Conservation (phyloP, 106 monocot species). For the Dendrobium huoshanense region DNA sequence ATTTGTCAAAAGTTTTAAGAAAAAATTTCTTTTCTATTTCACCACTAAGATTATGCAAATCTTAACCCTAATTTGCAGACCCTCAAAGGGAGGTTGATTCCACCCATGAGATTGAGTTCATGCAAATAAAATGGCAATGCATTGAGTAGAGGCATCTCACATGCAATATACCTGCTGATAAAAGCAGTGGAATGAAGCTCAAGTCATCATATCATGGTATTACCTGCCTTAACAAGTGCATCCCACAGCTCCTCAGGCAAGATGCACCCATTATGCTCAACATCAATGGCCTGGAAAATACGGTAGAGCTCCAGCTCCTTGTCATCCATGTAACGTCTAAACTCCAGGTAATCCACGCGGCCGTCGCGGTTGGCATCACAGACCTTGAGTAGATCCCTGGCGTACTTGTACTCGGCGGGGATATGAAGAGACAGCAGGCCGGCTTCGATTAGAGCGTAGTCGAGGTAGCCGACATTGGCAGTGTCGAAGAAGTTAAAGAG, state of each 20-base stretch:
- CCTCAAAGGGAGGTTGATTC: no score
- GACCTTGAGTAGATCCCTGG: conserved; percentile 72
- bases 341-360: conserved; percentile 69
- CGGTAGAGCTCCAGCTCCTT: conserved; percentile 92
- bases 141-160: neutral
- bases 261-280: conserved; percentile 93
- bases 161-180: neutral
- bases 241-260: conserved; percentile 90
- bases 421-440: conserved; percentile 60
- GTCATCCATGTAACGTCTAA: conserved; percentile 75
- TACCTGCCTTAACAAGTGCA: conserved; percentile 94
- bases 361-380: conserved; percentile 78
- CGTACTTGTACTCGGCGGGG: conserved; percentile 88
- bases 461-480: conserved; percentile 42
- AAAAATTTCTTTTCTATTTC: no score
- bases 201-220: neutral
- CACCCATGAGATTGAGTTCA: neutral
- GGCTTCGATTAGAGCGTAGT: conserved; percentile 67
- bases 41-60: no score
- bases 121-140: neutral
- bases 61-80: no score
- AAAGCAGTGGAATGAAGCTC: conserved; percentile 2
- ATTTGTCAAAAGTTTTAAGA: no score
- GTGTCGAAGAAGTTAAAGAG: conserved; percentile 80
- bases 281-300: conserved; percentile 92